Evolutionary conservation across 2,329 filamentous ascomycete species (phyloP).

Genomic region (Alternaria novae-zelandiae): DNA sequence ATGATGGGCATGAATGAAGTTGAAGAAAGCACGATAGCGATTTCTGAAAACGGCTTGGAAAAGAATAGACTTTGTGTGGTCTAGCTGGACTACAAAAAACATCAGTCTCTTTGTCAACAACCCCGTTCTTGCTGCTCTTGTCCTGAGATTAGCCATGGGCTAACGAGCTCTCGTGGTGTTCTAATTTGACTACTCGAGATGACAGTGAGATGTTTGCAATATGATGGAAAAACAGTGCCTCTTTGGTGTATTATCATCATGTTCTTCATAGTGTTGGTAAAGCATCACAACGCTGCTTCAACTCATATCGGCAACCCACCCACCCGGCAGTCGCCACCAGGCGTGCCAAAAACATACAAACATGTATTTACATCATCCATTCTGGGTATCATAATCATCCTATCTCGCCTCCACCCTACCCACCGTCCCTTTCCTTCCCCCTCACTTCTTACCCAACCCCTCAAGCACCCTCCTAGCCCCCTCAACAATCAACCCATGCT

Average conservation of each 20-base stretch:
- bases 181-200: background rate
- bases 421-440: background rate
- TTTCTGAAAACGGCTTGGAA: background rate
- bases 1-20: background rate
- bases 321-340: background rate
- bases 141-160: background rate
- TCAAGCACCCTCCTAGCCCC: conserved; percentile 65
- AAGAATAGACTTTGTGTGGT: background rate
- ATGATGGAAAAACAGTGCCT: background rate
- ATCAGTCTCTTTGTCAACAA: background rate
- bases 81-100: background rate
- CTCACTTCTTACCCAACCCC: conserved; percentile 30
- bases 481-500: conserved; percentile 81
- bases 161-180: background rate
- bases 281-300: background rate
- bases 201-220: rapidly evolving
- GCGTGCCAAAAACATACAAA: background rate
- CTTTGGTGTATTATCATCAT: background rate
- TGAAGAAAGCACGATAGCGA: background rate
- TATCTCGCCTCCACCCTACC: background rate
- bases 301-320: background rate
- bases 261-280: background rate
- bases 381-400: conserved; percentile 7
- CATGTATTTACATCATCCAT: background rate
- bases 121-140: background rate